Percentiles rank a stretch among this genome's conserved stretches.
phyloP scores from a whole-genome alignment of 2,329 filamentous ascomycete species.

The Pyrenochaeta sp. region DNA sequence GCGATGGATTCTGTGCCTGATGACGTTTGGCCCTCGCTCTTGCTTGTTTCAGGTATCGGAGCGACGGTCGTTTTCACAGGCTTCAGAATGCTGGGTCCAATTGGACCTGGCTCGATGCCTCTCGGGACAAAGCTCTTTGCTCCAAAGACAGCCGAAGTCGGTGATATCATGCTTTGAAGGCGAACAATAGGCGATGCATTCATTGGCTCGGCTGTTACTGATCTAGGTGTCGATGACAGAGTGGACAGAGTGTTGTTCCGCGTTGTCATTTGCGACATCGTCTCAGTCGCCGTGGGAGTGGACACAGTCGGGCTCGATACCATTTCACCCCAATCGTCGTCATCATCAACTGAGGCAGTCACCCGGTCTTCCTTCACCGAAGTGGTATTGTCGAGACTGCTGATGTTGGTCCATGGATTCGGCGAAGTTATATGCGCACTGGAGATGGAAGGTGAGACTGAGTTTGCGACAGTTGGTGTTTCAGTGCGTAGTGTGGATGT shows the following conservation, averaged over 20 bases:
- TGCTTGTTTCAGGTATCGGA: conserved; percentile 17
- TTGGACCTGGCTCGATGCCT: conserved; percentile 34
- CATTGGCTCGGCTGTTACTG: conserved; percentile 25
- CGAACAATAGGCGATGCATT: conserved; percentile 43
- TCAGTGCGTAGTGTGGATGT: conserved; percentile 21
- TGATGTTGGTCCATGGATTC: conserved; percentile 27
- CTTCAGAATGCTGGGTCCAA: conserved; percentile 42
- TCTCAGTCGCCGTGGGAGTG: conserved; percentile 22
- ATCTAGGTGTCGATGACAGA: conserved; percentile 20
- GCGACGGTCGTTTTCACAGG: conserved; percentile 23
- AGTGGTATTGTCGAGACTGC: conserved; percentile 20
- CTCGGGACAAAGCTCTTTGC: conserved; percentile 38
- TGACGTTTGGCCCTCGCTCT: neutral
- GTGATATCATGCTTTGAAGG: conserved; percentile 43
- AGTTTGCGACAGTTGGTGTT: conserved; percentile 23
- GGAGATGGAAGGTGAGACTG: conserved; percentile 15
- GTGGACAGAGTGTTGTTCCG: conserved; percentile 18
- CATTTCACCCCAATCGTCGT: conserved; percentile 53
- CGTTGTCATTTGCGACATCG: conserved; percentile 17
- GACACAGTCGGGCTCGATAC: conserved; percentile 45
- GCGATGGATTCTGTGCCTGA: neutral
- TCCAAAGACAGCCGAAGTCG: conserved; percentile 45
- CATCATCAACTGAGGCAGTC: conserved; percentile 25
- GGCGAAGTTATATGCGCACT: conserved; percentile 8
- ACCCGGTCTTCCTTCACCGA: conserved; percentile 8